Evolutionary conservation across 2,329 filamentous ascomycete genomes (phyloP).

Genomic region (Ramularia endophylla): DNA sequence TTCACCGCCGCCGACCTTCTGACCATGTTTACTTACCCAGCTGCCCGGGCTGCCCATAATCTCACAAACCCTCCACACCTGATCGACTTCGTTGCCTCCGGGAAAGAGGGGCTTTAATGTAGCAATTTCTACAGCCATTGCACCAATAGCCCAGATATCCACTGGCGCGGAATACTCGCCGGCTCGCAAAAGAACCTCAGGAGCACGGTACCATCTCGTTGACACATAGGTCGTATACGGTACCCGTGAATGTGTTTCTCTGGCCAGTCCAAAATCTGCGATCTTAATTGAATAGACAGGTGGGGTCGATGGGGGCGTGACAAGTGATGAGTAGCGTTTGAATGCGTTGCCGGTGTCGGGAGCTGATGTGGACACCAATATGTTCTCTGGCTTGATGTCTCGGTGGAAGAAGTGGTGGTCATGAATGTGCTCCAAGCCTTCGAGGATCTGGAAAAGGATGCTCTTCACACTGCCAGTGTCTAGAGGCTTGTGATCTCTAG

Average conservation of each 20-base stretch:
- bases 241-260: slow-evolving; percentile 92
- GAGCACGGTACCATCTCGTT: slow-evolving; percentile 90
- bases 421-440: slow-evolving; percentile 94
- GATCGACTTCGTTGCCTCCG: slow-evolving; percentile 95
- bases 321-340: slow-evolving; percentile 83
- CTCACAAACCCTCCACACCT: slow-evolving; percentile 97
- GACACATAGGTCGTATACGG: slow-evolving; percentile 99
- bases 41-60: slow-evolving; percentile 99
- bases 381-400: slow-evolving; percentile 99
- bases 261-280: slow-evolving; percentile 94
- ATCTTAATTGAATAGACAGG: slow-evolving; percentile 96
- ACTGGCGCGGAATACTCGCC: slow-evolving; percentile 97
- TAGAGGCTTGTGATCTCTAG: slow-evolving; percentile 87
- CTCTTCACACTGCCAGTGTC: slow-evolving; percentile 93
- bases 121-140: slow-evolving; percentile 97
- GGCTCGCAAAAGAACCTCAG: slow-evolving; percentile 86
- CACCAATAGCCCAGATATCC: slow-evolving; percentile 97
- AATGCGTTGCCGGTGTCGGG: slow-evolving; percentile 80
- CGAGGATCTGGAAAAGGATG: slow-evolving; percentile 94
- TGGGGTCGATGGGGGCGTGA: slow-evolving; percentile 92
- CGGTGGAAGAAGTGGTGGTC: slow-evolving; percentile 97
- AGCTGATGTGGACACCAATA: slow-evolving; percentile 86
- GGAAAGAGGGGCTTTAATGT: slow-evolving; percentile 96
- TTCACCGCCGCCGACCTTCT: slow-evolving; percentile 85
- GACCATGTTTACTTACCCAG: slow-evolving; percentile 91